Base-by-base conservation (phyloP, 2,329 filamentous ascomycete genomes). In the Alternaria solani region DNA sequence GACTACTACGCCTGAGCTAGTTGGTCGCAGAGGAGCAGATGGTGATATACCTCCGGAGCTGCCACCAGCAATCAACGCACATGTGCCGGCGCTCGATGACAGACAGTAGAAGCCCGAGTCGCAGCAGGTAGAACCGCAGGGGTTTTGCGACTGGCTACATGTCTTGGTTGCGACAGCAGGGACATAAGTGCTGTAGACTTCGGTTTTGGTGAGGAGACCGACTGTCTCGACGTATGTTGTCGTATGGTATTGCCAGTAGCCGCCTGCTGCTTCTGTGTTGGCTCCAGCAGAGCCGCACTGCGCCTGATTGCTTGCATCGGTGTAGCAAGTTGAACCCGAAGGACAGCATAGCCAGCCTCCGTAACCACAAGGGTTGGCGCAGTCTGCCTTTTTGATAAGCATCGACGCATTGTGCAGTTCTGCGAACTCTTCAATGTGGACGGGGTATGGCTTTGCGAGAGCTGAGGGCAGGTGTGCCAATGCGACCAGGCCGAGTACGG, bases 81-180 rank as follows among this genome's bases (percentile, higher is more conserved):
- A 93, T 71, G 47, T 55, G 55, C 88, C 85, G 53, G 86, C 86
- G n/a, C 20, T 60, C 11, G 39, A 42, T 16, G 39, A 42, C 36
- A 59, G 36, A 76, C 91, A 94, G 72, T 88, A 90, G 77, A 92
- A 89, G 79, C 86, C 87, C 61, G 81, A 85, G 25, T 87, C 86
- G 77, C 91, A 94, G 83, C 91, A 94, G 59, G 89, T 88, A 53
- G 75, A 74, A 32, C 90, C 90, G 73, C 91, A 94, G 4, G 86
- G 82, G 7, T 84, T 84, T 77, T 91, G 75, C 60, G 81, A 78
- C 48, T 78, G 77, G 51, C 81, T 80, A 77, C 87, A 89, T 53
- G 75, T 72, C 7, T 69, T 57, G 11, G 67, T 69, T 28, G 56
- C 63, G 12, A 58, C 67, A 3, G 68, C 64, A 16, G 64, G 66